Evolutionary conservation across 1,284 basidiomycete species (phyloP).

Genomic region (Inonotus hispidus): DNA sequence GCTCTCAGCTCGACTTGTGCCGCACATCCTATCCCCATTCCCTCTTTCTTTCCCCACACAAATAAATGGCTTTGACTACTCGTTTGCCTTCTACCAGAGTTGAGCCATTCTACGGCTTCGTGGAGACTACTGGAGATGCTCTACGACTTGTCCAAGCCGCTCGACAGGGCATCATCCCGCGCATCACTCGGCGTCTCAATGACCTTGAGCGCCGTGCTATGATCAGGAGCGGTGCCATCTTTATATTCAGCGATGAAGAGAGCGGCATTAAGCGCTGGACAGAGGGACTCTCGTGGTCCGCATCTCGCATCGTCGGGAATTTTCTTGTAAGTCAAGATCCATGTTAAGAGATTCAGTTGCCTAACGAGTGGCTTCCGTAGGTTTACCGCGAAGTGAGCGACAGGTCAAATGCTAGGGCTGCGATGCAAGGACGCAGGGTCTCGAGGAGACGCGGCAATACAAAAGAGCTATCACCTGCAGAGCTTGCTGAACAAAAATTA

Average conservation of each 20-base stretch:
- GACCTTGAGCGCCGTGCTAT: conserved; percentile 68
- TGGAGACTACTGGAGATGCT: conserved; percentile 74
- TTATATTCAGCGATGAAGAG: conserved; percentile 78
- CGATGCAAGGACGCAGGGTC: conserved; percentile 14
- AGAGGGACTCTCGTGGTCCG: conserved; percentile 77
- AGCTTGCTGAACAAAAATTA: conserved; percentile 22
- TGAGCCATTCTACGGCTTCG: conserved; percentile 61
- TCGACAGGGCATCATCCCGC: conserved; percentile 63
- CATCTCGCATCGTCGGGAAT: conserved; percentile 76
- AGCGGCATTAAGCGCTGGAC: conserved; percentile 85
- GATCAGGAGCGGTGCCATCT: conserved; percentile 76
- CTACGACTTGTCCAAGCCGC: conserved; percentile 76
- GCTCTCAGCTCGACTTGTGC: conserved; percentile 4
- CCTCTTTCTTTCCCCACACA: neutral
- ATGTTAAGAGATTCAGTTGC: neutral
- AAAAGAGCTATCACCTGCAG: conserved; percentile 14
- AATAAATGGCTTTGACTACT: conserved; percentile 50
- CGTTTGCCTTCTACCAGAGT: conserved; percentile 38
- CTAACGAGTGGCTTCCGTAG: conserved; percentile 29
- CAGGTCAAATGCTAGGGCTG: conserved; percentile 44
- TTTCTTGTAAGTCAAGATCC: conserved; percentile 53
- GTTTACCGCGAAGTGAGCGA: conserved; percentile 73
- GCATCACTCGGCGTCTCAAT: conserved; percentile 72
- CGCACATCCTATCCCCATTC: conserved; percentile 4
- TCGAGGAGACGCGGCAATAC: conserved; percentile 14